Conservation (phyloP, 176 grass and related monocot genomes). For the sorghum (Sorghum bicolor) region DNA sequence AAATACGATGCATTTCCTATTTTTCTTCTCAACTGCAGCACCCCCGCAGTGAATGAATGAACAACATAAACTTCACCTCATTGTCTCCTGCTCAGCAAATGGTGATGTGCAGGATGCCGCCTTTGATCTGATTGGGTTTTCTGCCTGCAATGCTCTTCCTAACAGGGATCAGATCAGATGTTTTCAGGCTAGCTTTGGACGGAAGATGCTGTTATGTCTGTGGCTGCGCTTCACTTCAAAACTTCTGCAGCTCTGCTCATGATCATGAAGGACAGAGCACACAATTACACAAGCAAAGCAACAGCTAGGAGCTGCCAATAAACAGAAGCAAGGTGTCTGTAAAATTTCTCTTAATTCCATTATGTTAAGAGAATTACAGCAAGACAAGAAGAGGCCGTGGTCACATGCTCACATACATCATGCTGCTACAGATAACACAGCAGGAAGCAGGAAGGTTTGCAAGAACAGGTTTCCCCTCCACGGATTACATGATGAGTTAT, state of each 20-base stretch:
- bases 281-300: neutral
- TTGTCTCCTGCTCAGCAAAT: neutral
- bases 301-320: neutral
- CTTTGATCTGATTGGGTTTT: neutral
- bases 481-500: conserved; percentile 32
- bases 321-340: neutral
- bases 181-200: neutral
- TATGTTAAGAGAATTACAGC: conserved; percentile 5
- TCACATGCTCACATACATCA: neutral
- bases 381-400: neutral
- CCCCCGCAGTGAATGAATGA: no score
- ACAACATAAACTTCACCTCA: no score
- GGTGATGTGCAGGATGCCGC: no score
- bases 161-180: neutral
- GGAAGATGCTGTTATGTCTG: no score
- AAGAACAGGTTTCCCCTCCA: neutral
- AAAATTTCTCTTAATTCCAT: conserved; percentile 28
- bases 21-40: neutral
- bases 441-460: neutral
- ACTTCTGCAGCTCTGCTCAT: neutral
- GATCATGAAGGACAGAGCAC: no score
- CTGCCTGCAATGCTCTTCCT: neutral
- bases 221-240: no score
- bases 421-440: neutral
- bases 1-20: neutral